Percentiles rank a stretch among this genome's conserved stretches.
Evolutionary conservation across 345 rosid species (phyloP).

Genomic region (Brassica incana): DNA sequence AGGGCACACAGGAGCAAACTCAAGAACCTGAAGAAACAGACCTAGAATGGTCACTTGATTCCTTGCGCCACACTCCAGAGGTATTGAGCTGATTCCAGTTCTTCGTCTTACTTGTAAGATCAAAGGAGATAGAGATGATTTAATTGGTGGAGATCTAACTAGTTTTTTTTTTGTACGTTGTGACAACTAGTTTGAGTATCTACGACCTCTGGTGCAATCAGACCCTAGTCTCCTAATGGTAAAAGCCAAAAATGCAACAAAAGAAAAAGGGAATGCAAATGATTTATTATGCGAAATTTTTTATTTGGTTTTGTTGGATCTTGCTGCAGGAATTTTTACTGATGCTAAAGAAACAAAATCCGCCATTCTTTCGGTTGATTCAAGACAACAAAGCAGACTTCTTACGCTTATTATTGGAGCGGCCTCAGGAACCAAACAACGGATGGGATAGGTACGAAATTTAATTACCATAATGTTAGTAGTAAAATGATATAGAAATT

Average conservation of each 20-base stretch:
- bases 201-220: background rate
- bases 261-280: background rate
- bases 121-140: background rate
- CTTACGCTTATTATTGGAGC: conserved; percentile 47
- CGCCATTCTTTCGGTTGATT: conserved; percentile 58
- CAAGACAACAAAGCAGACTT: conserved; percentile 69
- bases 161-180: background rate
- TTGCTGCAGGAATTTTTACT: conserved; percentile 34
- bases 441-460: background rate
- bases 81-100: background rate
- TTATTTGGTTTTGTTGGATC: too few species aligned
- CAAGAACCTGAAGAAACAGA: background rate
- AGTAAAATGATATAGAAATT: background rate
- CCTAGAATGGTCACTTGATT: background rate
- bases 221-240: background rate
- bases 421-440: background rate
- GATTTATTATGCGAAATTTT: background rate
- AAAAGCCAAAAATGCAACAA: conserved; percentile 30
- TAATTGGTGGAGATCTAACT: background rate
- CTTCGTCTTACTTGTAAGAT: background rate
- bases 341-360: conserved; percentile 63
- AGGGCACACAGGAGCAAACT: background rate
- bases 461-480: too few species aligned
- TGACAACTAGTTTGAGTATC: background rate
- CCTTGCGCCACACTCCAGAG: background rate